phyloP scores from a whole-genome alignment of 352 stramenopile genomes.

The Globisporangium parvum region DNA sequence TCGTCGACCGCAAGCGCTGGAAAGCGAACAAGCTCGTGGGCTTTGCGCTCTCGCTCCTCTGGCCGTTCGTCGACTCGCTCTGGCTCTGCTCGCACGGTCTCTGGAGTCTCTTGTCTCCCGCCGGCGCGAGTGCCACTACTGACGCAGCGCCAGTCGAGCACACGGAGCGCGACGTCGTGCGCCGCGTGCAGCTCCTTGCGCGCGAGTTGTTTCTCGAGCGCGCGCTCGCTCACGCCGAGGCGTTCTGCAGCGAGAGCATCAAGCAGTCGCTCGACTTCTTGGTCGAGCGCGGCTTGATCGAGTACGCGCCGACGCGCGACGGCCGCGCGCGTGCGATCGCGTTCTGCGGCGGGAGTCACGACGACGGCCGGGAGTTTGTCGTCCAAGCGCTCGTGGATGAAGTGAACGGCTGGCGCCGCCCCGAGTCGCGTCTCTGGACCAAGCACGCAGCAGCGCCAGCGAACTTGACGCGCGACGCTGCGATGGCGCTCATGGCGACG shows the following conservation, averaged over 20 bases:
- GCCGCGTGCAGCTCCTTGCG: slow-evolving; percentile 43
- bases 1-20: slow-evolving; percentile 32
- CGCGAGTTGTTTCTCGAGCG: slow-evolving; percentile 40
- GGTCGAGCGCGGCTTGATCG: slow-evolving; percentile 34
- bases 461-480: slow-evolving; percentile 5
- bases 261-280: slow-evolving; percentile 71
- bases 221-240: slow-evolving; percentile 48
- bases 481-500: slow-evolving; percentile 4
- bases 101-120: slow-evolving; percentile 26
- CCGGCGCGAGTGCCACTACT: neutral
- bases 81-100: slow-evolving; percentile 51
- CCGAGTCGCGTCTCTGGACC: slow-evolving; percentile 38
- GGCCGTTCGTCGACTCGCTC: slow-evolving; percentile 75
- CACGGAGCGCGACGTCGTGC: slow-evolving; percentile 46
- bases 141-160: slow-evolving; percentile 10
- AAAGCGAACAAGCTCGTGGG: slow-evolving; percentile 30
- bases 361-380: slow-evolving; percentile 11
- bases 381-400: slow-evolving; percentile 31
- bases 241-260: slow-evolving; percentile 70
- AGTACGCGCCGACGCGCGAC: slow-evolving; percentile 23
- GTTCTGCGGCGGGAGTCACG: slow-evolving; percentile 10
- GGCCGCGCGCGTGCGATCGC: slow-evolving; percentile 23
- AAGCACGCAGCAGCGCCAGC: neutral
- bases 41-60: slow-evolving; percentile 65
- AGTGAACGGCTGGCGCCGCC: slow-evolving; percentile 40